These are phyloP conservation scores for Pichia paraexigua DNA, from an alignment of 805 yeast species.

Conservation along the genomic window DNA sequence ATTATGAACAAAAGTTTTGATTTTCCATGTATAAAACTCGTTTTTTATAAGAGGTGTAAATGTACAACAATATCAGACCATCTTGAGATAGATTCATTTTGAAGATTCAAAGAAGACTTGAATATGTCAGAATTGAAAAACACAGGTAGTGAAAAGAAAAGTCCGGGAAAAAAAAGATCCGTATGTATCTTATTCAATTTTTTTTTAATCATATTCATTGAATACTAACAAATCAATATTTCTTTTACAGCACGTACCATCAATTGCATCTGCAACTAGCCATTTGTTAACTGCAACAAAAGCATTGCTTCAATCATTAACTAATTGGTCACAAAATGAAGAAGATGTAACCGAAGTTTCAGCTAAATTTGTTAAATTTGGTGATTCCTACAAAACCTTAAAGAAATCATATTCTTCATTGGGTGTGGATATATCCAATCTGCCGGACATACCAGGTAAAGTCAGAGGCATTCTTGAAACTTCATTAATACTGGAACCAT, in stretches of 20 bases:
- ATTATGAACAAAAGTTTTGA: background rate
- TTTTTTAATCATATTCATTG: too few relatives aligned
- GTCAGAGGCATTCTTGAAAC: conserved; percentile 74
- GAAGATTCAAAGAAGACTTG: background rate
- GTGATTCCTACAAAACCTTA: conserved; percentile 87
- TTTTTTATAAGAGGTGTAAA: too few relatives aligned
- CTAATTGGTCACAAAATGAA: conserved; percentile 82
- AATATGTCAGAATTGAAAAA: background rate
- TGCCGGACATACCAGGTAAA: conserved; percentile 86
- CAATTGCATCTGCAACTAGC: conserved; percentile 52
- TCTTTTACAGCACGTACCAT: conserved; percentile 39
- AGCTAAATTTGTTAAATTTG: conserved; percentile 82
- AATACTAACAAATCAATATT: background rate
- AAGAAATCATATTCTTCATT: conserved; percentile 70
- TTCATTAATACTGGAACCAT: conserved; percentile 77
- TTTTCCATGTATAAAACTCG: background rate
- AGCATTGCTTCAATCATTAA: conserved; percentile 73
- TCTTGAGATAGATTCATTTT: background rate
- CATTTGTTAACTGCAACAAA: conserved; percentile 77
- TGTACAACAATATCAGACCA: background rate
- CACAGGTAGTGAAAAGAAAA: background rate
- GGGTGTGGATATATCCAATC: conserved; percentile 73
- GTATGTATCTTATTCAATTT: too few relatives aligned
- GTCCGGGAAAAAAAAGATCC: conserved; percentile 5
- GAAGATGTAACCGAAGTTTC: conserved; percentile 81